Evolutionary conservation across 805 yeast genomes (phyloP).

Genomic region (Clavispora vitiphila): DNA sequence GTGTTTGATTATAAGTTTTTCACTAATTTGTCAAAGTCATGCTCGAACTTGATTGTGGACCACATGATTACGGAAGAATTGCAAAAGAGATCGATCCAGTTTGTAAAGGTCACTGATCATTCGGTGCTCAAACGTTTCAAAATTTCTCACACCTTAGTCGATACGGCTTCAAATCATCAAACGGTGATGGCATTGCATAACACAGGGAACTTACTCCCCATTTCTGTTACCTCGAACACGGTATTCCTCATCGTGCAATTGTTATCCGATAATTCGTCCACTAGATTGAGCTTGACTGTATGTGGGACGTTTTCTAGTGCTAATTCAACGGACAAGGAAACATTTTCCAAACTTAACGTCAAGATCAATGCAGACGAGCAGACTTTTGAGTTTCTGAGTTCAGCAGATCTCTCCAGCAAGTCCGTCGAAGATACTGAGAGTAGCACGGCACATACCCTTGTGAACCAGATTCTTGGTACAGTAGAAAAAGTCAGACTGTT

Average conservation of each 20-base stretch:
- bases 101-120: constrained; percentile 15
- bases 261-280: constrained; percentile 14
- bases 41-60: constrained; percentile 46
- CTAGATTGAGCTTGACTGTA: constrained; percentile 23
- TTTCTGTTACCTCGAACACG: constrained; percentile 28
- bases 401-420: constrained; percentile 22
- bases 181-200: constrained; percentile 17
- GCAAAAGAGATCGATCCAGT: constrained; percentile 32
- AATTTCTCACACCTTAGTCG: neutral
- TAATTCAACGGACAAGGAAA: constrained; percentile 7
- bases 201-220: constrained; percentile 25
- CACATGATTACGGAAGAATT: constrained; percentile 52
- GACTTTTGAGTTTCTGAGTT: constrained; percentile 26
- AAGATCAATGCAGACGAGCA: constrained; percentile 17
- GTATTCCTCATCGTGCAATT: constrained; percentile 29
- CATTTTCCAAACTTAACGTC: constrained; percentile 19
- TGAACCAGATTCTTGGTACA: constrained; percentile 24
- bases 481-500: constrained; percentile 28
- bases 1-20: constrained; percentile 30
- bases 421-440: constrained; percentile 14
- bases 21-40: constrained; percentile 33
- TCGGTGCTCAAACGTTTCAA: constrained; percentile 1
- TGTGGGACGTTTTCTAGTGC: constrained; percentile 19
- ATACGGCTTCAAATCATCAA: constrained; percentile 2
- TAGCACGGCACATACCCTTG: constrained; percentile 10